Evolutionary conservation across 1,284 basidiomycete genomes (phyloP), one percentile per base, ranked within the genome.

Genomic region (Waitea zeae): DNA sequence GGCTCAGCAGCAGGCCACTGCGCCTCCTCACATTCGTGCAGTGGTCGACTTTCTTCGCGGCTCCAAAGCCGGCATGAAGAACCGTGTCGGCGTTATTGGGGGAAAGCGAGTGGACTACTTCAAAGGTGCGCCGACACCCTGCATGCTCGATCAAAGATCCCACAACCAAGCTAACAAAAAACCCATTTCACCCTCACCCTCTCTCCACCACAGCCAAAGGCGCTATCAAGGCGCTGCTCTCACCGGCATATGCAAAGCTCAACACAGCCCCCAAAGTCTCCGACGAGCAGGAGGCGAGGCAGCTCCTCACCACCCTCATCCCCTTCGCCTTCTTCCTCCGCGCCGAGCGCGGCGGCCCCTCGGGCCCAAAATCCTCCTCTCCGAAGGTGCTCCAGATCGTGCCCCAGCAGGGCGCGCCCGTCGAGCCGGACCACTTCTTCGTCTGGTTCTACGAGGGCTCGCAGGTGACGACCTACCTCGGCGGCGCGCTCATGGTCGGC

Each of bases 81-180:
- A 80, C 38, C 70, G 86, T 42, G 76, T 83, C 3, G 93, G 93
- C 26, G 78, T 90, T 5, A 60, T 97, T 49, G 88, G 88, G 47
- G 95, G 93, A 26, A 96, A 95, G 56, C 78, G 93, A 32, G 67
- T 92, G 38, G 93, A 97, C 56, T 97, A 97, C 61, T 98, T 98
- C 65, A 97, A 93, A 64, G 93, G 89, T 84, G 43, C 45, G 68
- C 60, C 19, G 27, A 18, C 35, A n/a, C n/a, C n/a, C n/a, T n/a
- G n/a, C n/a, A n/a, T n/a, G n/a, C n/a, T n/a, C 13, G n/a, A n/a
- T n/a, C n/a, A n/a, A n/a, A n/a, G n/a, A n/a, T n/a, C n/a, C n/a
- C n/a, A n/a, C n/a, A n/a, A n/a, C n/a, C n/a, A n/a, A n/a, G n/a
- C n/a, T n/a, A n/a, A n/a, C n/a, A n/a, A n/a, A n/a, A n/a, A n/a